A percentile compares a stretch with the other conserved stretches of the same genome.
These are phyloP conservation scores for Apiotrichum mycotoxinovorans DNA, from an alignment of 1,284 basidiomycete genomes.

Conservation along the genomic window DNA sequence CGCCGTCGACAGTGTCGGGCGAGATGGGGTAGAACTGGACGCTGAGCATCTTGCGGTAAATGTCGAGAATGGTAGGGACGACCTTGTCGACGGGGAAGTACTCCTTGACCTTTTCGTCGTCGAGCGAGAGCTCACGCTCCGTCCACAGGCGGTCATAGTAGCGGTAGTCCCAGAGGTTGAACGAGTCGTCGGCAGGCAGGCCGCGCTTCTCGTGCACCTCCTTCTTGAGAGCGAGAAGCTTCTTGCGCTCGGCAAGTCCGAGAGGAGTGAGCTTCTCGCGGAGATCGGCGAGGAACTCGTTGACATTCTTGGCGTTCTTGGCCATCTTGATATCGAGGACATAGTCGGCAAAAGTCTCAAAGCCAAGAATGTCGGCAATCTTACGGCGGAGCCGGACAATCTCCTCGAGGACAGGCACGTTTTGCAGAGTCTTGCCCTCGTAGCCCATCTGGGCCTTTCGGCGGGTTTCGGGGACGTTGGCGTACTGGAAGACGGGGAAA, in stretches of 20 bases:
- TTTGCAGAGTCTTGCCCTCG: constrained; percentile 20
- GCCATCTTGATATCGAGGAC: constrained; percentile 26
- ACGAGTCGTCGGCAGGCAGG: constrained; percentile 9
- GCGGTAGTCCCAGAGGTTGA: constrained; percentile 25
- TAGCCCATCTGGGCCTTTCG: constrained; percentile 16
- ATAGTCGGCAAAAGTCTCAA: constrained; percentile 21
- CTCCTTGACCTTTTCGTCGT: constrained; percentile 25
- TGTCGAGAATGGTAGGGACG: constrained; percentile 22
- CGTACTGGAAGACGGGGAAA: constrained; percentile 19
- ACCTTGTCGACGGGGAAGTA: constrained; percentile 26
- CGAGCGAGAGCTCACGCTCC: constrained; percentile 21
- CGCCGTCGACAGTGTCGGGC: constrained; percentile 12
- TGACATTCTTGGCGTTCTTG: constrained; percentile 20
- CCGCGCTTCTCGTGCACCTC: constrained; percentile 16
- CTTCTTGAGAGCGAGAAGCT: constrained; percentile 19
- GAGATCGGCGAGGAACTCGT: constrained; percentile 20
- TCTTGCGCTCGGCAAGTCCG: constrained; percentile 18
- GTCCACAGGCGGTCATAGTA: constrained; percentile 25
- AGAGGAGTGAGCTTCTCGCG: constrained; percentile 18
- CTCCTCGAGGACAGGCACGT: constrained; percentile 18
- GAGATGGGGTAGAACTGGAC: constrained; percentile 20
- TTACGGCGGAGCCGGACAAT: constrained; percentile 18
- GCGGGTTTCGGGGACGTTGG: constrained; percentile 20
- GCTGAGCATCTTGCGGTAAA: constrained; percentile 21
- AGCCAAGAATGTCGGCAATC: constrained; percentile 19